A percentile compares a stretch with the other conserved stretches of the same genome.
Conservation (phyloP, 305 asterid species). For the Ruellia speciosa region DNA sequence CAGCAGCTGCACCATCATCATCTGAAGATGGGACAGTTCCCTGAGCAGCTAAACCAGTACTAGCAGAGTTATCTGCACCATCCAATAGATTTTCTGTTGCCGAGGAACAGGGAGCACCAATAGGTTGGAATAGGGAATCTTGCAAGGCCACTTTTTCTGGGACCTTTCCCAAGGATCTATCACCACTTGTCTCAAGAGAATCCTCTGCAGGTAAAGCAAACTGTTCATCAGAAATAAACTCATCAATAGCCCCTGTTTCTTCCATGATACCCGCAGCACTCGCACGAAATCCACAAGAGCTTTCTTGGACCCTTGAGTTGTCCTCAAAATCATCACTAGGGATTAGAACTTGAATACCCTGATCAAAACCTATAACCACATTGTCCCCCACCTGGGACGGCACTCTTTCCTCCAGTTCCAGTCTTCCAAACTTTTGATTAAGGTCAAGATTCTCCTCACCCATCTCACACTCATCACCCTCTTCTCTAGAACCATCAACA, state of each 20-base stretch:
- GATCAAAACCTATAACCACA: constrained; percentile 82
- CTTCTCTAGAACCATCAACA: constrained; percentile 81
- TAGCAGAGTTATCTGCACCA: constrained; percentile 31
- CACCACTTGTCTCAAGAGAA: constrained; percentile 29
- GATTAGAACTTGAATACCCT: constrained; percentile 85
- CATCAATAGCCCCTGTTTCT: constrained; percentile 35
- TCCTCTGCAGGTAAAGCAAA: constrained; percentile 35
- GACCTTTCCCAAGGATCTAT: constrained; percentile 31
- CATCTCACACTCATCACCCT: constrained; percentile 77
- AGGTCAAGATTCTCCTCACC: constrained; percentile 57
- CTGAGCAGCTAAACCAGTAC: constrained; percentile 29
- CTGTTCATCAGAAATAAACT: constrained; percentile 42
- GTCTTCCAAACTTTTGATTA: constrained; percentile 50
- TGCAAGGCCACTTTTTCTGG: constrained; percentile 33
- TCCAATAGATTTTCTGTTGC: constrained; percentile 29
- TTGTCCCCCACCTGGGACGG: constrained; percentile 51
- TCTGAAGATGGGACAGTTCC: constrained; percentile 29
- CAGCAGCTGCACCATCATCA: constrained; percentile 29
- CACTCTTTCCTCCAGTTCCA: constrained; percentile 50
- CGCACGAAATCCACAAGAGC: constrained; percentile 38
- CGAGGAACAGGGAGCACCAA: constrained; percentile 29
- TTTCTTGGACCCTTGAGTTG: constrained; percentile 40
- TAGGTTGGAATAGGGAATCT: constrained; percentile 36
- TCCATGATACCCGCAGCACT: constrained; percentile 32
- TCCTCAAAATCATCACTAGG: constrained; percentile 74